A percentile compares a stretch with the other conserved stretches of the same genome.
These are phyloP conservation scores for Fusarium sp. DNA, from an alignment of 2,329 filamentous ascomycete species.

Conservation along the genomic window DNA sequence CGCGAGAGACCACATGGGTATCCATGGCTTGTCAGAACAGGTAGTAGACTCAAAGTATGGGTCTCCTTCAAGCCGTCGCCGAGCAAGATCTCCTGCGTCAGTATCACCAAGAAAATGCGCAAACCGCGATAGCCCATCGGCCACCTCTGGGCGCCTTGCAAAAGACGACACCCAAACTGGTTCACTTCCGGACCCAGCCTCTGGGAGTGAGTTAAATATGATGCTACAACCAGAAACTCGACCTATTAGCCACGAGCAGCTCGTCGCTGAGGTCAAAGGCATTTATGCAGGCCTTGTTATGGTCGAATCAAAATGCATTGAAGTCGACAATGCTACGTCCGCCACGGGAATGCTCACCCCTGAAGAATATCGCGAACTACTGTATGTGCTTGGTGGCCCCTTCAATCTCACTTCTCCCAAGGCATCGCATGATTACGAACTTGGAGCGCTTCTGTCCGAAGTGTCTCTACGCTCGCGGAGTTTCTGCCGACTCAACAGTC, in stretches of 20 bases:
- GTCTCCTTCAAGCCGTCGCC: background rate
- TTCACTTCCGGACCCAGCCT: background rate
- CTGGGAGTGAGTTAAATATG: too few relatives aligned
- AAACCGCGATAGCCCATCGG: background rate
- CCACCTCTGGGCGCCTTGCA: background rate
- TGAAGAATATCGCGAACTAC: accelerated
- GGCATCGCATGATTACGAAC: accelerated
- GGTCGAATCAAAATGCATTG: background rate
- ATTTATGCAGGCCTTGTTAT: background rate
- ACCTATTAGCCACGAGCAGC: background rate
- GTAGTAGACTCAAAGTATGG: background rate
- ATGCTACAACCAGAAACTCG: background rate
- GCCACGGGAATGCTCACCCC: accelerated
- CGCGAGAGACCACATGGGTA: accelerated
- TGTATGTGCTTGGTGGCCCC: accelerated
- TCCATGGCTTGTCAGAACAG: background rate
- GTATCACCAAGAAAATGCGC: background rate
- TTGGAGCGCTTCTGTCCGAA: background rate
- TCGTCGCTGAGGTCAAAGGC: background rate
- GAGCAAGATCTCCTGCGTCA: accelerated
- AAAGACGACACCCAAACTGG: accelerated
- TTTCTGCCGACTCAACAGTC: background rate
- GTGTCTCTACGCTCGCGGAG: background rate
- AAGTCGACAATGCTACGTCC: background rate
- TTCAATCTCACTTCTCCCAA: too few relatives aligned